A percentile compares a stretch with the other conserved stretches of the same genome.
These are phyloP conservation scores for Backusella liffmaniae DNA, from an alignment of 192 early-diverging fungal species.

Conservation along the genomic window DNA sequence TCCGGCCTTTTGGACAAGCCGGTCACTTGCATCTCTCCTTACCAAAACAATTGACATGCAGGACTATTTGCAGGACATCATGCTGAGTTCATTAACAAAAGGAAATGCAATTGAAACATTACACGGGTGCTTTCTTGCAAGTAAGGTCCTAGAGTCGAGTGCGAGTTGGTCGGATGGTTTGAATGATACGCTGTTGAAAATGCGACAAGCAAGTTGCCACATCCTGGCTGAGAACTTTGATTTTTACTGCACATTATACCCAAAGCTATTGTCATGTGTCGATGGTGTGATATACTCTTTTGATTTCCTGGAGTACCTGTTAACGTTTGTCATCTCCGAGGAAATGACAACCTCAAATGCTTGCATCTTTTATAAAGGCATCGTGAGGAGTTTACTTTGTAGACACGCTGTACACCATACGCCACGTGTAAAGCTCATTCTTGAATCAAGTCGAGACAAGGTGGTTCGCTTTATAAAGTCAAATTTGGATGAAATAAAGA, in stretches of 20 bases:
- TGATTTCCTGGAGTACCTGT: constrained; percentile 31
- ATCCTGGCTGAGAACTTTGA: constrained; percentile 26
- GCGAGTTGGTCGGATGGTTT: constrained; percentile 12
- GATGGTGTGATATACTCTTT: constrained; percentile 34
- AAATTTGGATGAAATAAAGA: constrained; percentile 1
- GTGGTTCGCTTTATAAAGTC: constrained; percentile 9
- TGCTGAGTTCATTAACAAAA: constrained; percentile 11
- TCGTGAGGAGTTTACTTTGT: constrained; percentile 23
- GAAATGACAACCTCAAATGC: constrained; percentile 27
- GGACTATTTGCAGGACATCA: not conserved
- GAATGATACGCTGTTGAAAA: not conserved
- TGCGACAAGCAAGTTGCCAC: constrained; percentile 12
- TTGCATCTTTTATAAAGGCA: constrained; percentile 26
- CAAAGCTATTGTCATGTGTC: constrained; percentile 30
- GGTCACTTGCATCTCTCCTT: not conserved
- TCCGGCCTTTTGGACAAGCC: constrained; percentile 26
- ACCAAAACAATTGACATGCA: constrained; percentile 3
- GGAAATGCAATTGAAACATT: constrained; percentile 27
- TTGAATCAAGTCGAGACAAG: constrained; percentile 16
- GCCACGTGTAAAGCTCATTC: not conserved
- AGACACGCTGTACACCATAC: constrained; percentile 19
- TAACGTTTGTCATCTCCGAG: constrained; percentile 16
- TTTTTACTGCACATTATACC: constrained; percentile 33
- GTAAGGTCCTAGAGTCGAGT: not conserved
- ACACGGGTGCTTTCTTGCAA: constrained; percentile 29